Evolutionary conservation across 2,329 filamentous ascomycete species (phyloP), one percentile per base, ranked within the genome.

Genomic region (Phoma sp.): DNA sequence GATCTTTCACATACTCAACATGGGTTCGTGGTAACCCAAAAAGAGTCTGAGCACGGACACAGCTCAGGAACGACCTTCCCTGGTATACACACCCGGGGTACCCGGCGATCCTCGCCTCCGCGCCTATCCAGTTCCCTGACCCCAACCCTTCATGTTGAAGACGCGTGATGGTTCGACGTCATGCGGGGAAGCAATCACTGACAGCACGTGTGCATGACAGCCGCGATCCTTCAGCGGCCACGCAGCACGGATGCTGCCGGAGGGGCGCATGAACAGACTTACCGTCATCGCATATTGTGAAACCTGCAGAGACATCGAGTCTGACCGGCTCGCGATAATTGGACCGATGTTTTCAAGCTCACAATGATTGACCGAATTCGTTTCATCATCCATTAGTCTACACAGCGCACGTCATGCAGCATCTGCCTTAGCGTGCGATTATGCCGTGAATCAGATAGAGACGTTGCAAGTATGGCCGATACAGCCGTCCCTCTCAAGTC

Each of bases 1-100:
- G 10, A 15, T 21, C 17, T 25, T 17, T 27, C 13, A 40, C 17
- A 21, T 6, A 27, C n/a, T 12, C 21, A 21, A 27, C 22, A 25
- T 24, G 8, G 10, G 4, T 15, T 25, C 17, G 17, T 24, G 21
- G 10, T 3, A 31, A 24, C 25, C 38, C 24, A 19, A 24, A 33
- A 12, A 10, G 7, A 17, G 19, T 12, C 31, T 24, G 39, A 15
- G 50, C 37, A 53, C 50, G 33, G 50, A 53, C 50, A 36, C 37
- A 12, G 8, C 4, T 15, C 13, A 8, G 19, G 17, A 46, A 35
- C 15, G 8, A 13, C 25, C 22, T 10, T 32, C 22, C 36, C 45
- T 17, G 21, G 37, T 27, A 19, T 31, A 17, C 43, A 24, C 21
- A 47, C 43, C 50, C 43, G 43, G 43, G 50, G 50, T 46, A 52